Conservation (phyloP, 2,329 filamentous ascomycete species). For the Aspergillus aculeatus region DNA sequence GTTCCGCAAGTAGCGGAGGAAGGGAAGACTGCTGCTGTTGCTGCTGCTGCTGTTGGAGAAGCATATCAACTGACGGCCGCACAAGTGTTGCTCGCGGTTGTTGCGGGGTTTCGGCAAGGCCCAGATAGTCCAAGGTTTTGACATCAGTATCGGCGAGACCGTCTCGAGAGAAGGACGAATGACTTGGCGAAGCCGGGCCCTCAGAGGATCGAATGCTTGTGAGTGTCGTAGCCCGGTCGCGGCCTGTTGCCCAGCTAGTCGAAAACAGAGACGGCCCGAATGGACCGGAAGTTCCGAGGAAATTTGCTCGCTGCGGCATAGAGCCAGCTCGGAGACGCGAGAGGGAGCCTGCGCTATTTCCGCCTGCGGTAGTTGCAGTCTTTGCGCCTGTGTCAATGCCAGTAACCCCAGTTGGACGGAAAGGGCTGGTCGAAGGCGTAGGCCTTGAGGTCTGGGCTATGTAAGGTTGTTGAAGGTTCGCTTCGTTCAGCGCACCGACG, state of each 20-base stretch:
- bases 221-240: conserved; percentile 82
- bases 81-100: conserved; percentile 71
- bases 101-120: conserved; percentile 89
- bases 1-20: conserved; percentile 68
- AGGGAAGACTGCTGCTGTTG: conserved; percentile 45
- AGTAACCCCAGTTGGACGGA: conserved; percentile 61
- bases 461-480: conserved; percentile 56
- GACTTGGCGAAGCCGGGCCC: conserved; percentile 79
- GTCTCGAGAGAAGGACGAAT: conserved; percentile 82
- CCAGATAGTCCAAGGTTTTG: conserved; percentile 91
- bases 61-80: conserved; percentile 55
- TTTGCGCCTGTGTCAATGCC: conserved; percentile 42
- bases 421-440: conserved; percentile 84
- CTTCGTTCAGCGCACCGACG: conserved; percentile 61
- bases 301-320: conserved; percentile 83
- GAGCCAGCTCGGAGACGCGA: conserved; percentile 88
- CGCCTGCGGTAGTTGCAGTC: conserved; percentile 44
- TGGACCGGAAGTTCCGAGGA: conserved; percentile 59
- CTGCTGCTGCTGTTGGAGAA: conserved; percentile 53
- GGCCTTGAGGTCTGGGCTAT: conserved; percentile 78
- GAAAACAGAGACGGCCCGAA: conserved; percentile 89
- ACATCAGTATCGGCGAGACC: conserved; percentile 84
- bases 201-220: conserved; percentile 87
- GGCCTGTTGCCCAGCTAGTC: conserved; percentile 76
- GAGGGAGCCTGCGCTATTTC: conserved; percentile 68